Evolutionary conservation across 495 filamentous ascomycete genomes (phyloP).

Genomic region (Aspergillus haitiensis): DNA sequence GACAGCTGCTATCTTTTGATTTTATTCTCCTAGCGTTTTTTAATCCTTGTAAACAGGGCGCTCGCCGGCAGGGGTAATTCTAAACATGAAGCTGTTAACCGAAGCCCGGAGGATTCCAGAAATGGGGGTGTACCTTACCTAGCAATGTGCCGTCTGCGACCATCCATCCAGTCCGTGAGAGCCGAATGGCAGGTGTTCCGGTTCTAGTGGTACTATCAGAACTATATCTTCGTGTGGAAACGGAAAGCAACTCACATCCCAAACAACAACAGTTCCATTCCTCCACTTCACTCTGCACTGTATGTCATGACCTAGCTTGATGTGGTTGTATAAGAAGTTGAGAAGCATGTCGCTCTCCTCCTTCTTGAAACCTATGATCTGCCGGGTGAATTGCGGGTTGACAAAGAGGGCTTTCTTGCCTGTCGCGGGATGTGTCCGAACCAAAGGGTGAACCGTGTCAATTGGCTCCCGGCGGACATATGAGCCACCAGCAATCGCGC

Average conservation of each 20-base stretch:
- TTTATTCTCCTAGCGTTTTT: too few species aligned
- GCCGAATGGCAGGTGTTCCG: too few species aligned
- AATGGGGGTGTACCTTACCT: too few species aligned
- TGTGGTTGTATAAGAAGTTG: constrained; percentile 66
- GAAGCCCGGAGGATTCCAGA: too few species aligned
- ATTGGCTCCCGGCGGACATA: constrained; percentile 54
- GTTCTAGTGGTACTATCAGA: too few species aligned
- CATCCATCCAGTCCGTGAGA: too few species aligned
- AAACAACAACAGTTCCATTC: constrained; percentile 59
- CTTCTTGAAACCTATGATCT: constrained; percentile 65
- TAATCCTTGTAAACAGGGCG: too few species aligned
- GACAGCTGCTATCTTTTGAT: too few species aligned
- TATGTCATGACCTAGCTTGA: constrained; percentile 57
- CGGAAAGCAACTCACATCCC: constrained; percentile 62
- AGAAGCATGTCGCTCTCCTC: constrained; percentile 67
- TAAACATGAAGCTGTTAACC: too few species aligned
- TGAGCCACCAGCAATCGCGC: constrained; percentile 45
- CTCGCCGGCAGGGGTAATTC: too few species aligned
- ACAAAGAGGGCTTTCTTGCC: constrained; percentile 48
- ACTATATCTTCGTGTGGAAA: too few species aligned
- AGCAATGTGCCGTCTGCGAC: too few species aligned
- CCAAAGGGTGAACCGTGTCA: constrained; percentile 47
- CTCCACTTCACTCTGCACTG: constrained; percentile 60
- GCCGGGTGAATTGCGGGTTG: constrained; percentile 44
- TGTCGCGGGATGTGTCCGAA: constrained; percentile 52